Evolutionary conservation across 345 rosid species (phyloP).

Genomic region (Pugionium dolabratum): DNA sequence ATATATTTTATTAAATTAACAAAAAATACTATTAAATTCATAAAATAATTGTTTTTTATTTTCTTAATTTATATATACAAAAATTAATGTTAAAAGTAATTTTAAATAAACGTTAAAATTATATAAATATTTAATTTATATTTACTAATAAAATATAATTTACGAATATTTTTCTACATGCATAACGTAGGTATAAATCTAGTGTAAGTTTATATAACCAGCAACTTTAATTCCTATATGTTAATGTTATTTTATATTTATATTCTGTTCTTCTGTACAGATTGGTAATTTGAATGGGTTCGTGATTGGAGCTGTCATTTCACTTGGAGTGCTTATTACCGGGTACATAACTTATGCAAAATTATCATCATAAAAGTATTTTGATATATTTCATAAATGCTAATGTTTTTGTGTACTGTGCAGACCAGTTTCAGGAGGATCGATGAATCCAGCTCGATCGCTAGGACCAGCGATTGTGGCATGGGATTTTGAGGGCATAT

Average conservation of each 20-base stretch:
- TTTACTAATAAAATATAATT: no score
- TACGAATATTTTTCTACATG: no score
- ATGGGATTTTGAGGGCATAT: slow-evolving; percentile 62
- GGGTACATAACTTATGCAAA: slow-evolving; percentile 41
- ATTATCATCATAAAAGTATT: no score
- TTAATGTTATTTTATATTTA: neutral
- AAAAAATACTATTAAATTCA: no score
- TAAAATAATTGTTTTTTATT: no score
- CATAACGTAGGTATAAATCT: no score
- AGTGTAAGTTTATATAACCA: no score
- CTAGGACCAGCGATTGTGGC: slow-evolving; percentile 84
- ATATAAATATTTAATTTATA: no score
- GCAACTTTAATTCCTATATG: neutral
- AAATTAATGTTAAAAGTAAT: no score
- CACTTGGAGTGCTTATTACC: slow-evolving; percentile 79
- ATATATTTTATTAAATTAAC: no score
- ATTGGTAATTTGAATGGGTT: slow-evolving; percentile 61
- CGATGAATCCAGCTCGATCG: slow-evolving; percentile 91
- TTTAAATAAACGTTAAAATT: no score
- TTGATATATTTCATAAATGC: neutral
- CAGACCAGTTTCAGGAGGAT: slow-evolving; percentile 91
- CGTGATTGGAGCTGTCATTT: slow-evolving; percentile 65
- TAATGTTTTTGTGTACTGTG: neutral
- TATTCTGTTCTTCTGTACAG: slow-evolving; percentile 40
- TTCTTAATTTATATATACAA: no score